Percentiles rank a stretch among this genome's conserved stretches.
phyloP scores from a whole-genome alignment of 176 grass and related monocot genomes.

The Neostapfia colusana region DNA sequence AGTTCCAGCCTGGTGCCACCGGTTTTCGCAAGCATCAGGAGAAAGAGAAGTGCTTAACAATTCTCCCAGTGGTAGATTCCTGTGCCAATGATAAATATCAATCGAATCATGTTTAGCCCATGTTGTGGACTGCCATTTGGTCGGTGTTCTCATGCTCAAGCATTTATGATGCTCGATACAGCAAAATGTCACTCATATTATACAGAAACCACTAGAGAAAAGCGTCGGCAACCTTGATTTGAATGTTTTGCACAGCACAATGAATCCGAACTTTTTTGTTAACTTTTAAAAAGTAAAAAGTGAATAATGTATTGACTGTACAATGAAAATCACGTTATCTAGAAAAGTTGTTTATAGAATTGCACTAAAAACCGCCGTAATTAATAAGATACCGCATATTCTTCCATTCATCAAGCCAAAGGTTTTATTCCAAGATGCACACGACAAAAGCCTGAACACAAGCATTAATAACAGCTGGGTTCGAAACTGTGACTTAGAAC shows the following conservation, averaged over 20 bases:
- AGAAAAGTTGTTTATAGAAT: too few relatives aligned
- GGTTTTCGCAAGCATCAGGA: background rate
- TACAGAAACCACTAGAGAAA: background rate
- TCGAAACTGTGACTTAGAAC: conserved; percentile 20
- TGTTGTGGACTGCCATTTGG: background rate
- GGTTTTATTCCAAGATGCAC: conserved; percentile 22
- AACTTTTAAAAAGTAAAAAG: too few relatives aligned
- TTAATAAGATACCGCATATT: background rate
- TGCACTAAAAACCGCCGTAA: too few relatives aligned
- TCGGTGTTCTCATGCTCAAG: background rate
- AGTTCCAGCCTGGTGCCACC: background rate
- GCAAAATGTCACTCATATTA: background rate
- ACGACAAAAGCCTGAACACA: background rate
- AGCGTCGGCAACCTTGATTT: background rate
- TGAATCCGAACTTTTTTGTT: too few relatives aligned
- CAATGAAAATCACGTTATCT: too few relatives aligned
- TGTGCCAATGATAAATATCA: background rate
- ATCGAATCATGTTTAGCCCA: background rate
- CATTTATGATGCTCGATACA: background rate
- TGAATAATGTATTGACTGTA: too few relatives aligned
- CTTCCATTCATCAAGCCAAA: background rate
- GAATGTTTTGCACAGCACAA: background rate
- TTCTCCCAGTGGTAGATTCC: too few relatives aligned
- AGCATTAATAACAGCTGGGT: conserved; percentile 35
- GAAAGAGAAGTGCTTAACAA: background rate